Conservation (phyloP, 805 yeast genomes). For the Lipomyces anomalus region DNA sequence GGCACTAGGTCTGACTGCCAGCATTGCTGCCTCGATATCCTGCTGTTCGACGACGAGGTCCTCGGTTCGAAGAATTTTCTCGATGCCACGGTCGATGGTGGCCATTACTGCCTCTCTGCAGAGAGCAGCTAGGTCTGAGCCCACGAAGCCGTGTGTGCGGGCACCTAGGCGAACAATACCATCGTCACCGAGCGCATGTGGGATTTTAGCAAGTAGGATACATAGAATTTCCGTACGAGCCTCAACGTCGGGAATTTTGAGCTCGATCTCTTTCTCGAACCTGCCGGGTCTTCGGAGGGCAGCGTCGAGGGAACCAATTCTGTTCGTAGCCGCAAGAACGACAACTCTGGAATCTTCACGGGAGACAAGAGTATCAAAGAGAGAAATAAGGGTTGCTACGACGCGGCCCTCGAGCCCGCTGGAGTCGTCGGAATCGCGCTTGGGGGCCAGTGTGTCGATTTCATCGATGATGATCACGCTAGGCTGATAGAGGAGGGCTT, state of each 20-base stretch:
- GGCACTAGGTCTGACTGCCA: slow-evolving; percentile 88
- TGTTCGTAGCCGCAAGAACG: slow-evolving; percentile 64
- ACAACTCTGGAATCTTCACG: slow-evolving; percentile 48
- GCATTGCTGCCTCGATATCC: slow-evolving; percentile 67
- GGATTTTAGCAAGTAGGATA: slow-evolving; percentile 54
- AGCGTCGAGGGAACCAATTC: slow-evolving; percentile 63
- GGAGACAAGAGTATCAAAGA: slow-evolving; percentile 62
- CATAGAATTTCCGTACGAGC: slow-evolving; percentile 68
- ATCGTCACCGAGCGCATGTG: slow-evolving; percentile 47
- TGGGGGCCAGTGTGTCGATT: slow-evolving; percentile 86
- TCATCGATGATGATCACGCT: slow-evolving; percentile 86
- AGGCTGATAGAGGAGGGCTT: slow-evolving; percentile 83
- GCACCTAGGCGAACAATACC: slow-evolving; percentile 61
- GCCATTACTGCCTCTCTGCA: slow-evolving; percentile 84
- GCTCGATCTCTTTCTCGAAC: slow-evolving; percentile 82
- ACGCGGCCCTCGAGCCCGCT: slow-evolving; percentile 70
- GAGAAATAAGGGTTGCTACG: slow-evolving; percentile 77
- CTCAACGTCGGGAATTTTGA: slow-evolving; percentile 84
- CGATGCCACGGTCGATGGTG: slow-evolving; percentile 61
- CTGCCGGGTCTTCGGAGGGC: slow-evolving; percentile 82
- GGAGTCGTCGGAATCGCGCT: slow-evolving; percentile 72
- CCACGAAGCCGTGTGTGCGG: slow-evolving; percentile 94
- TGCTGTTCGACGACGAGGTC: slow-evolving; percentile 44
- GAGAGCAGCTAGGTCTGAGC: slow-evolving; percentile 87
- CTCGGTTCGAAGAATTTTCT: slow-evolving; percentile 18